Conservation (phyloP, 495 filamentous ascomycete species). For the Rhypophila decipiens region DNA sequence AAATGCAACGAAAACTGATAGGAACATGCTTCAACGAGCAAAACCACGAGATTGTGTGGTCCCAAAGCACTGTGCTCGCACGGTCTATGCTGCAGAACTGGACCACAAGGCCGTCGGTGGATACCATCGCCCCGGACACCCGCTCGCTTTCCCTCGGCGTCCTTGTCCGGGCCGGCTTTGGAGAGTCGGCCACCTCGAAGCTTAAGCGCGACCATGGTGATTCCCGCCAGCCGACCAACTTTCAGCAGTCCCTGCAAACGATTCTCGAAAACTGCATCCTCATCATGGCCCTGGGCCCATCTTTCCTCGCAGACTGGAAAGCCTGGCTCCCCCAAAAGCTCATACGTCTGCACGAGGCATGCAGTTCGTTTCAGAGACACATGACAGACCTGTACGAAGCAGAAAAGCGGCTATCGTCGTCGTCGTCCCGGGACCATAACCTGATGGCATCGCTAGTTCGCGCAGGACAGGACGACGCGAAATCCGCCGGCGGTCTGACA, state of each 20-base stretch:
- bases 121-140: constrained; percentile 27
- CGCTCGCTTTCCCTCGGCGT: constrained; percentile 41
- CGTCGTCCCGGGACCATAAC: background rate
- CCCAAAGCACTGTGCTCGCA: constrained; percentile 37
- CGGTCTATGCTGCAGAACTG: constrained; percentile 42
- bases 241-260: constrained; percentile 25
- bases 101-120: constrained; percentile 16
- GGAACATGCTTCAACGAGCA: constrained; percentile 41
- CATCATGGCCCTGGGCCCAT: constrained; percentile 21
- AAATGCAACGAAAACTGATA: constrained; percentile 38
- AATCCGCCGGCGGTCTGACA: constrained; percentile 9
- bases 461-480: constrained; percentile 9
- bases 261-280: constrained; percentile 29
- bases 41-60: constrained; percentile 42
- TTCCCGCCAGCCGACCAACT: constrained; percentile 17
- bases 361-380: constrained; percentile 20
- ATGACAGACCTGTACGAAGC: constrained; percentile 24
- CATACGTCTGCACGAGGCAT: constrained; percentile 16
- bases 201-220: background rate
- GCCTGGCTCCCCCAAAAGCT: constrained; percentile 23
- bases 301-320: constrained; percentile 13
- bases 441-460: constrained; percentile 16
- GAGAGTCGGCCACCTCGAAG: constrained; percentile 17
- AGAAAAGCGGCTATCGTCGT: background rate
- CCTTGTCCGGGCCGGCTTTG: constrained; percentile 37